Percentiles rank a stretch among this genome's conserved stretches.
phyloP scores from a whole-genome alignment of 495 filamentous ascomycete genomes.

The Parachaetomium inaequale region DNA sequence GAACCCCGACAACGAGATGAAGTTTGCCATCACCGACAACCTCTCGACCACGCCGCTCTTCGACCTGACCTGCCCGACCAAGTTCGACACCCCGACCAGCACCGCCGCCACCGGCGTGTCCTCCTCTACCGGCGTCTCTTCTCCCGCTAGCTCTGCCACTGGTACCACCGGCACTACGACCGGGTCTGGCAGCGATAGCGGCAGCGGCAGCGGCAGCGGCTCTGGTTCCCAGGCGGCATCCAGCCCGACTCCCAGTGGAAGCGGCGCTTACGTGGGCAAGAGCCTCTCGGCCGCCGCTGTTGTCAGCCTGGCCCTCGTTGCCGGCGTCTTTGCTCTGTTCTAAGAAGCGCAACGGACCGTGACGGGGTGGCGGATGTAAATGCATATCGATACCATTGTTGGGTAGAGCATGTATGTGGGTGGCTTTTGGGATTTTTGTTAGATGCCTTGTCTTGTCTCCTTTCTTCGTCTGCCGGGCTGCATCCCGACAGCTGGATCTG shows the following conservation, averaged over 20 bases:
- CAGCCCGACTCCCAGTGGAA: background rate
- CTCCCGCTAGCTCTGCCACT: slow-evolving; percentile 22
- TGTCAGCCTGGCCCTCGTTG: slow-evolving; percentile 24
- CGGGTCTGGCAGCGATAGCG: slow-evolving; percentile 19
- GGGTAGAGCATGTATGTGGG: background rate
- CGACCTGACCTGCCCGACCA: slow-evolving; percentile 55
- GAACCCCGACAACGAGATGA: slow-evolving; percentile 44
- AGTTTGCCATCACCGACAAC: slow-evolving; percentile 46
- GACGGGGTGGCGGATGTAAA: background rate
- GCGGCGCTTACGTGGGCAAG: slow-evolving; percentile 18
- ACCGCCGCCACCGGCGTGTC: slow-evolving; percentile 13
- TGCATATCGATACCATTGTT: slow-evolving; percentile 9
- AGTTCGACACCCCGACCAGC: slow-evolving; percentile 32
- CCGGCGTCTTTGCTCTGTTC: slow-evolving; percentile 27
- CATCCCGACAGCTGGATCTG: slow-evolving; percentile 16
- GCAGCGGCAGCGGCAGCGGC: slow-evolving; percentile 21
- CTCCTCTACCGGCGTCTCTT: slow-evolving; percentile 19
- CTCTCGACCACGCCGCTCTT: slow-evolving; percentile 55
- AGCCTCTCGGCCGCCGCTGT: slow-evolving; percentile 17
- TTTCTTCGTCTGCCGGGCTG: slow-evolving; percentile 9
- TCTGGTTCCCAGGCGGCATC: slow-evolving; percentile 9
- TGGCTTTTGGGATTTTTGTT: background rate
- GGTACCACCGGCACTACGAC: slow-evolving; percentile 9
- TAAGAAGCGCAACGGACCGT: slow-evolving; percentile 8
- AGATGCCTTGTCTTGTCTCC: background rate